Percentiles rank a stretch among this genome's conserved stretches.
phyloP scores from a whole-genome alignment of 345 rosid genomes.

The Hibiscus syriacus region DNA sequence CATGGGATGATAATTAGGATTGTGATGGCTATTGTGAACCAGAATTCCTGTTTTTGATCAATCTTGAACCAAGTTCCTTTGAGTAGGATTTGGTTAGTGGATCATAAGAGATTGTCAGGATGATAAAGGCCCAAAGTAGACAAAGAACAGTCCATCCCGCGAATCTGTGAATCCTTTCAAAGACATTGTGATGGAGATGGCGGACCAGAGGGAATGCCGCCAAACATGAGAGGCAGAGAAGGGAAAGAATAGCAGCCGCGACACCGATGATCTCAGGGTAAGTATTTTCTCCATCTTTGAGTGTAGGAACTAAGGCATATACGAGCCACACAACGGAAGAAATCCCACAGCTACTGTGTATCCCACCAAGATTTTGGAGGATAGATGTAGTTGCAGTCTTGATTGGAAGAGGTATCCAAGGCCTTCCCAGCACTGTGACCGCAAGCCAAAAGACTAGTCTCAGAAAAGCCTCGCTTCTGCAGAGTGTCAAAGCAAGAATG shows the following conservation, averaged over 20 bases:
- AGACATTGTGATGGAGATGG: constrained; percentile 75
- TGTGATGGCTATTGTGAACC: constrained; percentile 63
- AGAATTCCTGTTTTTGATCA: constrained; percentile 57
- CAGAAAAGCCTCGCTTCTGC: constrained; percentile 70
- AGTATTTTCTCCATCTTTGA: constrained; percentile 41
- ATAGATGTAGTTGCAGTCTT: constrained; percentile 64
- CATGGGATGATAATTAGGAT: constrained; percentile 56
- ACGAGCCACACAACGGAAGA: constrained; percentile 70
- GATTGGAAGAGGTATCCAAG: constrained; percentile 45
- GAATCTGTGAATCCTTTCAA: constrained; percentile 66
- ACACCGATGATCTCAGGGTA: constrained; percentile 53
- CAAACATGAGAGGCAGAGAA: constrained; percentile 46
- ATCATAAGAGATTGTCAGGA: constrained; percentile 54
- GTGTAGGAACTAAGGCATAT: constrained; percentile 51
- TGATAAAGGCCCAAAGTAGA: constrained; percentile 62
- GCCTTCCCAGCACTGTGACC: constrained; percentile 43
- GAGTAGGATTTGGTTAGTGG: constrained; percentile 47
- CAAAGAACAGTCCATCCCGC: constrained; percentile 66
- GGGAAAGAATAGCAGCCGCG: constrained; percentile 46
- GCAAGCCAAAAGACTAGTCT: constrained; percentile 54
- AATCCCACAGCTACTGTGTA: constrained; percentile 72
- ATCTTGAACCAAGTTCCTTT: constrained; percentile 29
- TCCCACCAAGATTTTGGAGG: constrained; percentile 71
- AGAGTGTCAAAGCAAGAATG: constrained; percentile 58
- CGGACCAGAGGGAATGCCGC: constrained; percentile 78